Evolutionary conservation across 2,329 filamentous ascomycete genomes (phyloP), one percentile per base, ranked within the genome.

Genomic region (Dothistroma pini): DNA sequence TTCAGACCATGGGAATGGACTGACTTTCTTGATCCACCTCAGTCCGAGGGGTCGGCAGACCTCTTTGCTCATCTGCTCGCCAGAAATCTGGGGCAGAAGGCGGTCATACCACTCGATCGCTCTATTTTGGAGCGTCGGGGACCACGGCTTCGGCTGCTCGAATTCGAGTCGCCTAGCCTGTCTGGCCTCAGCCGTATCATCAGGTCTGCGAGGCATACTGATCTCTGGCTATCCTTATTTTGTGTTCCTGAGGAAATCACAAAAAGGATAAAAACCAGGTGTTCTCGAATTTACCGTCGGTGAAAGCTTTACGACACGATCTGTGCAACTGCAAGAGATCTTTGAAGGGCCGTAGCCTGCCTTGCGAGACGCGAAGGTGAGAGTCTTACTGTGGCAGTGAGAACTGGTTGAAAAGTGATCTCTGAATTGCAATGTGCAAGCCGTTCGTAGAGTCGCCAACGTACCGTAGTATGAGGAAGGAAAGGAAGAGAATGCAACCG

Each of bases 1-100:
- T 44, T 57, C 31, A 49, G 29, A 25, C 50, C 50, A 53, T 32
- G 50, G 50, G 50, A 53, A 53, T 19, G 50, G 50, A 44, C 41
- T 44, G 41, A 44, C 41, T 9, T 44, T 44, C 14, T 19, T 16
- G n/a, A 44, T 44, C 41, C 41, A 44, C 41, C 41, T 44, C 41
- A n/a, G 4, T 3, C 2, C 41, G 41, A 44, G 41, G 41, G 41
- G 41, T n/a, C n/a, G 14, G n/a, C 41, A n/a, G 14, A 16, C 8
- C n/a, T 44, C 41, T 19, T n/a, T 16, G 16, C 41, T 44, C 41
- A 44, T 44, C n/a, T 44, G 14, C n/a, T 44, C 41, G 14, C 41
- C 41, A n/a, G 12, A 6, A n/a, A 44, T 19, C 14, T n/a, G n/a
- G 8, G 41, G 41, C 14, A 44, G 41, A 9, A 44, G 41, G 14